A percentile compares a stretch with the other conserved stretches of the same genome.
Conservation (phyloP, 352 stramenopile genomes). For the Pythium phragmitis region DNA sequence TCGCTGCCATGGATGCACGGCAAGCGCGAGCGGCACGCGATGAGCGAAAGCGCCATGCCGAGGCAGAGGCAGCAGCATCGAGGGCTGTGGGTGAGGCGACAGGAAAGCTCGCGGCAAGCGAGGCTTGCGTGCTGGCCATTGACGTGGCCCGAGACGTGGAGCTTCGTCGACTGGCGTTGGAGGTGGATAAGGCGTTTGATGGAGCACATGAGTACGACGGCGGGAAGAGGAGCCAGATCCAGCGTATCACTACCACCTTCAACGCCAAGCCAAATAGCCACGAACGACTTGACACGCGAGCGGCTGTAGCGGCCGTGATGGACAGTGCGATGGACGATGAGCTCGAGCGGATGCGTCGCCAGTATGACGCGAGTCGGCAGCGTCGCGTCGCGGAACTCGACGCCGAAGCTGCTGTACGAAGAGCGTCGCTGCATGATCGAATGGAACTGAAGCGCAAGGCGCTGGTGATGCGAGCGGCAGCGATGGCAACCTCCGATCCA, state of each 20-base stretch:
- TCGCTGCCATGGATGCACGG: slow-evolving; percentile 12
- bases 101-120: slow-evolving; percentile 25
- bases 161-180: slow-evolving; percentile 30
- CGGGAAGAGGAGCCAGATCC: background rate
- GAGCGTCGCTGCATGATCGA: slow-evolving; percentile 6
- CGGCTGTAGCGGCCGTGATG: background rate
- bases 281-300: slow-evolving; percentile 1
- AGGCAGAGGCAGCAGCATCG: slow-evolving; percentile 16
- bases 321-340: slow-evolving; percentile 10
- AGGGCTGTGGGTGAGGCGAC: slow-evolving; percentile 17
- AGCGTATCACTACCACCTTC: no score
- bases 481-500: background rate
- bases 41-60: background rate
- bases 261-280: no score
- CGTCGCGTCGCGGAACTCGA: slow-evolving; percentile 8
- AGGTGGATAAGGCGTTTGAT: slow-evolving; percentile 23
- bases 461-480: background rate
- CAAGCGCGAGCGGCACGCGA: slow-evolving; percentile 14
- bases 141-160: slow-evolving; percentile 32
- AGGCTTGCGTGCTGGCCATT: slow-evolving; percentile 32
- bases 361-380: slow-evolving; percentile 14
- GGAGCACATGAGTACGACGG: background rate
- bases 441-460: slow-evolving; percentile 18
- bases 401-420: slow-evolving; percentile 7
- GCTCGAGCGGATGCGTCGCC: slow-evolving; percentile 5